Evolutionary conservation across 768 basidiomycete genomes (phyloP), one percentile per base, ranked within the genome.

Genomic region (Exidia glandulosa): DNA sequence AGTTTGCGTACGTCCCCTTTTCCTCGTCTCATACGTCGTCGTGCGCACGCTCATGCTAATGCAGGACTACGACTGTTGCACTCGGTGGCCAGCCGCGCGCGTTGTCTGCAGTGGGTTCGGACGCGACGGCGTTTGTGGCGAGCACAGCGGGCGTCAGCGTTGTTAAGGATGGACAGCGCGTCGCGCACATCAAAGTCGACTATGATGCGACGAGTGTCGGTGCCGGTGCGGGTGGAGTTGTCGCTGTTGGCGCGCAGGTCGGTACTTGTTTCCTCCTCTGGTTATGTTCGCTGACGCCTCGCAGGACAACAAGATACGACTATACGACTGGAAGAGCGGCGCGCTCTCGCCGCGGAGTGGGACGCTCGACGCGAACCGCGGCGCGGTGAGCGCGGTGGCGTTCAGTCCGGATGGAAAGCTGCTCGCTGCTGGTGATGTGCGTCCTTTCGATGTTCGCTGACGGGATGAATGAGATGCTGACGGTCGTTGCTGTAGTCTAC

Each of bases 361-460:
- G 0, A 74, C 81, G 2, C 74, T 89, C 9, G 84, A 86, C 63
- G 84, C 82, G 32, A 87, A 88, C 69, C 81, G 80, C 63, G 88
- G 85, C 14, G 74, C 81, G 6, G 75, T 97, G 23, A 85, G 85
- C 45, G 83, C 84, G 1, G 70, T 97, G 5, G 81, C 88, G 0
- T 88, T 96, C 73, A 89, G 90, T 0, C 82, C 85, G 0, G 85
- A 95, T 69, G 89, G 88, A 0, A 75, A 73, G 25, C 72, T 84
- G 36, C 76, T 98, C 12, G 91, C 88, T 58, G 79, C 86, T 5
- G 95, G 94, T 54, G 93, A 97, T 72, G 93, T 94, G 65, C 72
- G 89, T 79, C 23, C 14, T 65, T 23, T 47, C 56, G 30, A 34
- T 56, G 29, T 58, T 56, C 59, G 29, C 4, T 27, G 45, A 59